Evolutionary conservation across 148 eudicot species (phyloP).

Genomic region (Cornus florida): DNA sequence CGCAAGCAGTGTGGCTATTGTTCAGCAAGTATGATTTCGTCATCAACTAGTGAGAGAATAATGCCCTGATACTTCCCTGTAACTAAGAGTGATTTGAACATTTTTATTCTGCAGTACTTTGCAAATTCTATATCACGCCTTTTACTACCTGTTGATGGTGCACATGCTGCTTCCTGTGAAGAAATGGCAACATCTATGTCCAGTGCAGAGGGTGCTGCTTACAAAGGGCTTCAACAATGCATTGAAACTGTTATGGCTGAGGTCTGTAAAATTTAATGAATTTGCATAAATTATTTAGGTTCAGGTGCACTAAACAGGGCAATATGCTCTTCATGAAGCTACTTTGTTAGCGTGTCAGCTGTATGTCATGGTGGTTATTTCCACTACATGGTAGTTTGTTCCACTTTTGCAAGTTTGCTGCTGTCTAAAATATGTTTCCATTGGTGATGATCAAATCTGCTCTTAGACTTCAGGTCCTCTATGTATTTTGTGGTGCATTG

Average conservation of each 20-base stretch:
- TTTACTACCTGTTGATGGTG: conserved; percentile 89
- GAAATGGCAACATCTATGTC: conserved; percentile 98
- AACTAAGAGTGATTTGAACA: neutral
- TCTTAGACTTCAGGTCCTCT: neutral
- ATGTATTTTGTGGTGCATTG: neutral
- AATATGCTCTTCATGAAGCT: neutral
- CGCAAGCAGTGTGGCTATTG: conserved; percentile 96
- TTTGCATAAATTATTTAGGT: neutral
- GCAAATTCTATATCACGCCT: conserved; percentile 86
- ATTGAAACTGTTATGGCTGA: conserved; percentile 99
- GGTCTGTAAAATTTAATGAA: conserved; percentile 46
- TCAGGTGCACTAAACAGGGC: conserved; percentile 1
- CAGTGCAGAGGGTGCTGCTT: conserved; percentile 88
- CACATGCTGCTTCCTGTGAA: conserved; percentile 94
- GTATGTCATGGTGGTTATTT: too few relatives aligned
- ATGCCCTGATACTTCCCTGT: neutral
- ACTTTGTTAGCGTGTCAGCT: neutral
- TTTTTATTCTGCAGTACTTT: conserved; percentile 57
- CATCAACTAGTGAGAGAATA: neutral
- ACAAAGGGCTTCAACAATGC: conserved; percentile 97
- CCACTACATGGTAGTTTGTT: neutral
- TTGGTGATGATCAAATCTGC: neutral
- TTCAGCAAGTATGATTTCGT: conserved; percentile 73
- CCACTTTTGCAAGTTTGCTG: neutral
- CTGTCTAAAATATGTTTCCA: too few relatives aligned